Conservation (phyloP, 169 alveolate genomes). For the Condylostoma magnum region DNA sequence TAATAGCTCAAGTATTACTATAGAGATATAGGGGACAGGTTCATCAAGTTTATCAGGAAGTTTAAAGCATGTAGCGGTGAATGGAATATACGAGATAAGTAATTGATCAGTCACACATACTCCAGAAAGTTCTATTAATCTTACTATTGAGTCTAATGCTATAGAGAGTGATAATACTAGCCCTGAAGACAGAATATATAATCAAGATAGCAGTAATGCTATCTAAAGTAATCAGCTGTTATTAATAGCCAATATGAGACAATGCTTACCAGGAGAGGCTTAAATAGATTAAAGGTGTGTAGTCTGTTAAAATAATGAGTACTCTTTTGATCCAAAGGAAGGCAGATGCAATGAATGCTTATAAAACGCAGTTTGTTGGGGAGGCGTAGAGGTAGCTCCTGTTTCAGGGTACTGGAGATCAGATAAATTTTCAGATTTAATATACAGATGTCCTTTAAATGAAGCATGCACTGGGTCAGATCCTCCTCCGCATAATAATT, state of each 20-base stretch:
- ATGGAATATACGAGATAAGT: too few species aligned
- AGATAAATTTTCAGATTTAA: not conserved
- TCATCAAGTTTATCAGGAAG: too few species aligned
- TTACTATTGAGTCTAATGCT: too few species aligned
- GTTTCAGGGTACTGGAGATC: not conserved
- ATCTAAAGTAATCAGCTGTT: too few species aligned
- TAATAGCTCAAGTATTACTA: too few species aligned
- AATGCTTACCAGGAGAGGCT: conserved; percentile 1
- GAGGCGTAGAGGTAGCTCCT: not conserved
- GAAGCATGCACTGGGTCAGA: not conserved
- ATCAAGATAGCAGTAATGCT: too few species aligned
- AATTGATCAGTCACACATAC: too few species aligned
- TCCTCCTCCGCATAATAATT: not conserved
- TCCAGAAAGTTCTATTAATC: too few species aligned
- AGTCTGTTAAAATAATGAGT: not conserved
- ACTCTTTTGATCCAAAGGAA: not conserved
- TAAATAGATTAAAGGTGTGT: not conserved
- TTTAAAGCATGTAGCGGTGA: too few species aligned
- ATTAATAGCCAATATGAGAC: not conserved
- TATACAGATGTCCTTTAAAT: not conserved
- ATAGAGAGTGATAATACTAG: too few species aligned
- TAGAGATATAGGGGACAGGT: too few species aligned
- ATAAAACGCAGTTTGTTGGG: not conserved
- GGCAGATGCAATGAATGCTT: not conserved
- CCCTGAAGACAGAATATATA: too few species aligned